Evolutionary conservation across 1,284 basidiomycete species (phyloP).

Genomic region (Marasmius oreades): DNA sequence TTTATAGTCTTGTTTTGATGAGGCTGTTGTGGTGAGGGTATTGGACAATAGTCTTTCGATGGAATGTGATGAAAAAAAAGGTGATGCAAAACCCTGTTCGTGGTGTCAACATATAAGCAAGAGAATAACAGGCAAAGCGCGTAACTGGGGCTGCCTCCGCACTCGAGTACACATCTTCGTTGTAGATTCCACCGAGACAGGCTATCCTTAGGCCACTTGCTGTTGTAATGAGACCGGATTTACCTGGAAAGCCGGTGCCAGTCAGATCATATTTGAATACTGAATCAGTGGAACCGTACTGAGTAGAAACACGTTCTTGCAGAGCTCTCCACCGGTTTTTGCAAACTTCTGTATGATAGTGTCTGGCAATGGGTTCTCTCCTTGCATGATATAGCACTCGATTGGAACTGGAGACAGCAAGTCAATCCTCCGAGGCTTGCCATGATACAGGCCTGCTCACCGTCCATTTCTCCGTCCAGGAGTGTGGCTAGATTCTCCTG

Average conservation of each 20-base stretch:
- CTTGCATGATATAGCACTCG: constrained; percentile 92
- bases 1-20: constrained; percentile 46
- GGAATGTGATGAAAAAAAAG: constrained; percentile 68
- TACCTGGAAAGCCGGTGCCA: constrained; percentile 49
- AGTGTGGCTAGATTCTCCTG: constrained; percentile 49
- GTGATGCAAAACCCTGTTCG: constrained; percentile 62
- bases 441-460: constrained; percentile 31
- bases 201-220: constrained; percentile 83
- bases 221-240: constrained; percentile 80
- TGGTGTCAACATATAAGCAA: constrained; percentile 1
- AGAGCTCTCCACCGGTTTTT: constrained; percentile 74
- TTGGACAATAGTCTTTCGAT: constrained; percentile 72
- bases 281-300: constrained; percentile 47
- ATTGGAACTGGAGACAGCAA: constrained; percentile 62
- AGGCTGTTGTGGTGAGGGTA: constrained; percentile 44
- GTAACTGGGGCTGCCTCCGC: constrained; percentile 60
- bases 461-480: constrained; percentile 63
- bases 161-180: constrained; percentile 54
- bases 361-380: constrained; percentile 69
- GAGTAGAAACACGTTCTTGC: constrained; percentile 79
- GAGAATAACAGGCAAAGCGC: constrained; percentile 12
- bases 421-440: not conserved
- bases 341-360: constrained; percentile 71
- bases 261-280: constrained; percentile 2
- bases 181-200: constrained; percentile 78